Conservation (phyloP, 176 grass and related monocot genomes). For the Triticum turgidum region DNA sequence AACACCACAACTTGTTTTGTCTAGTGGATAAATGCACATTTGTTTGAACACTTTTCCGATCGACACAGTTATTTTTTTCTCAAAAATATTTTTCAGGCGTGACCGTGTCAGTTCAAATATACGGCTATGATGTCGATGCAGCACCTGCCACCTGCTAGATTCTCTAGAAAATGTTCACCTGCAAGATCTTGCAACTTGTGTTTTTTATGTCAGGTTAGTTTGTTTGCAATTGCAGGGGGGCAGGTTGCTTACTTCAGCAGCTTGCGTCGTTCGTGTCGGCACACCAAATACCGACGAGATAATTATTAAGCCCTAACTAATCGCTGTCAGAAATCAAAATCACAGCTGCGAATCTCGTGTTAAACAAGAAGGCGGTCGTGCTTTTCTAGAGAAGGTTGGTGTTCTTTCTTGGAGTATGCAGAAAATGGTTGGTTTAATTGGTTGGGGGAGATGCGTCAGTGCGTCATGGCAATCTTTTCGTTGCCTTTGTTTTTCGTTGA, state of each 20-base stretch:
- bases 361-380: not conserved
- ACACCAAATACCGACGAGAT: slow-evolving; percentile 33
- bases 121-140: not conserved
- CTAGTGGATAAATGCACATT: too few relatives aligned
- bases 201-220: slow-evolving; percentile 33
- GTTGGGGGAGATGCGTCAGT: not conserved
- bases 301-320: not conserved
- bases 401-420: slow-evolving; percentile 7
- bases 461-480: slow-evolving; percentile 1
- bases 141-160: slow-evolving; percentile 36
- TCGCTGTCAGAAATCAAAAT: slow-evolving; percentile 30
- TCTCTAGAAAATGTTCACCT: slow-evolving; percentile 1
- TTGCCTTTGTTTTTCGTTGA: slow-evolving; percentile 2
- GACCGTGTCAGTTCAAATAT: not conserved
- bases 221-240: slow-evolving; percentile 16
- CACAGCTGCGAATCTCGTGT: slow-evolving; percentile 28
- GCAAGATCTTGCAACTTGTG: slow-evolving; percentile 35
- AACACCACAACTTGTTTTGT: too few relatives aligned
- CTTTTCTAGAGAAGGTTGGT: slow-evolving; percentile 8
- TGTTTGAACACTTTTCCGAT: not conserved
- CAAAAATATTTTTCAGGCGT: not conserved
- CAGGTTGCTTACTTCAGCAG: slow-evolving; percentile 41
- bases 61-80: not conserved
- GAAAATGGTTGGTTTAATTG: not conserved
- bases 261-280: slow-evolving; percentile 29